Conservation (phyloP, 2,329 filamentous ascomycete genomes). For the Diplocarpon mali region DNA sequence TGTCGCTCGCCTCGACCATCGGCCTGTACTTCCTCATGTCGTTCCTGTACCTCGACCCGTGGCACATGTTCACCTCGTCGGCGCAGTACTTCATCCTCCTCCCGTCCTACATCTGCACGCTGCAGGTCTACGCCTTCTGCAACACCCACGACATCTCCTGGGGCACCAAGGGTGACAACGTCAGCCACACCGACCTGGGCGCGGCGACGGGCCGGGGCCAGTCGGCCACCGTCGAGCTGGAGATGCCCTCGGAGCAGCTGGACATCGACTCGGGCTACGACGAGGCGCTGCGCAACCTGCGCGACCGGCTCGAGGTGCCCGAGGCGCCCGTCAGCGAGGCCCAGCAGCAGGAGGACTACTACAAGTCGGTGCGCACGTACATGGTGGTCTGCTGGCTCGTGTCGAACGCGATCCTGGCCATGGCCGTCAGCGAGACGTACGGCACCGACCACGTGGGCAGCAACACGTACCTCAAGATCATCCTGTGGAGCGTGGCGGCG, state of each 20-base stretch:
- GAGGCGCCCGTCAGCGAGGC: constrained; percentile 50
- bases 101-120: constrained; percentile 88
- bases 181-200: constrained; percentile 84
- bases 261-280: constrained; percentile 98
- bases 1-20: constrained; percentile 78
- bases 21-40: constrained; percentile 95
- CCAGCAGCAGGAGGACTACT: constrained; percentile 96
- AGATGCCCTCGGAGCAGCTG: constrained; percentile 96
- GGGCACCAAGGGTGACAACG: constrained; percentile 98
- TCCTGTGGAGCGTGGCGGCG: constrained; percentile 82
- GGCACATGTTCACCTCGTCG: constrained; percentile 95
- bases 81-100: constrained; percentile 88
- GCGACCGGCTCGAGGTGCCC: constrained; percentile 80
- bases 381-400: constrained; percentile 96
- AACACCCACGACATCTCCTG: constrained; percentile 98
- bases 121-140: constrained; percentile 98
- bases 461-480: constrained; percentile 87
- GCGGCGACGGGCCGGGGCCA: constrained; percentile 59
- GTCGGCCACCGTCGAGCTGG: constrained; percentile 70
- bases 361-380: constrained; percentile 93
- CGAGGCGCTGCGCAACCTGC: constrained; percentile 88
- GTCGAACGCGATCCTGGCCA: constrained; percentile 81
- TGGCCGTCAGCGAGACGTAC: constrained; percentile 86
- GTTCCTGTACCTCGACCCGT: constrained; percentile 92
- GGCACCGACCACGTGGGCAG: constrained; percentile 56